Conservation (phyloP, 2,329 filamentous ascomycete species). For the Pseudonectria buxi region DNA sequence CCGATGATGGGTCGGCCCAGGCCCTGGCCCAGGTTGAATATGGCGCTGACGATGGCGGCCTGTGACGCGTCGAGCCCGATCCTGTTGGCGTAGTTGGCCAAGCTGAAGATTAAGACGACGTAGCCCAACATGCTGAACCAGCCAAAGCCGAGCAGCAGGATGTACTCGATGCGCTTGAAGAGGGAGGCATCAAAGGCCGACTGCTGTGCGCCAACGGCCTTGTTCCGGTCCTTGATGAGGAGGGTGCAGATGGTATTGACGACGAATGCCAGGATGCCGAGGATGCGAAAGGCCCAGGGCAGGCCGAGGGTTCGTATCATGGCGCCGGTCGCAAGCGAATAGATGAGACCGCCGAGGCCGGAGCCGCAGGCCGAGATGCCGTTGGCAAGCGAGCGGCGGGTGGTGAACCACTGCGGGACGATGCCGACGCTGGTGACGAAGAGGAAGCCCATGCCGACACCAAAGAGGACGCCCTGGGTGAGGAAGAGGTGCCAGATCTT, state of each 20-base stretch:
- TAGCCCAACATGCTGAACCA: conserved; percentile 69
- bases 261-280: conserved; percentile 56
- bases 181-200: conserved; percentile 58
- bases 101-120: conserved; percentile 67
- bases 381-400: conserved; percentile 61
- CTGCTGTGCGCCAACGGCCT: conserved; percentile 60
- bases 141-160: conserved; percentile 59
- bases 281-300: conserved; percentile 59
- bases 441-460: conserved; percentile 69
- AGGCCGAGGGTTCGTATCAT: conserved; percentile 61
- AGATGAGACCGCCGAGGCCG: conserved; percentile 67
- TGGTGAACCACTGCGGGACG: conserved; percentile 68
- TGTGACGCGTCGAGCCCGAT: conserved; percentile 62
- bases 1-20: conserved; percentile 67
- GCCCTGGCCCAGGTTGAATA: conserved; percentile 62
- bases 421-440: conserved; percentile 65
- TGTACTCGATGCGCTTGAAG: conserved; percentile 55
- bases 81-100: conserved; percentile 64
- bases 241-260: conserved; percentile 59
- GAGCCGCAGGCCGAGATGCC: conserved; percentile 62
- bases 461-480: conserved; percentile 68
- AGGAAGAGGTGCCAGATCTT: conserved; percentile 72
- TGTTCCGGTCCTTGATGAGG: conserved; percentile 65
- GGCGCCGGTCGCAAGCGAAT: conserved; percentile 59
- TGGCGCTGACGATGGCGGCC: conserved; percentile 63